Evolutionary conservation across 2,329 filamentous ascomycete genomes (phyloP).

Genomic region (Trichoderma asperellum): DNA sequence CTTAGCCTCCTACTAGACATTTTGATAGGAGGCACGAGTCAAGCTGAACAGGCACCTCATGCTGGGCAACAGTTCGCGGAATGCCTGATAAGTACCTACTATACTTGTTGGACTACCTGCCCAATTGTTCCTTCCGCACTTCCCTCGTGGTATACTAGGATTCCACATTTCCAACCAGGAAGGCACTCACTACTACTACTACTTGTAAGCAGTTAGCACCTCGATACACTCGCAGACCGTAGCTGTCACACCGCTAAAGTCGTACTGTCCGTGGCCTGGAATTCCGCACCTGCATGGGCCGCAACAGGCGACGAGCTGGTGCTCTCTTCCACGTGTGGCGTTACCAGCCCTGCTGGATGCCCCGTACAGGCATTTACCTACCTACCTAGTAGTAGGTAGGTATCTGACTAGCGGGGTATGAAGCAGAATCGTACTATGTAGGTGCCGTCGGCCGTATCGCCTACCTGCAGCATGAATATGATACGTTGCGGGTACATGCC

Average conservation of each 20-base stretch:
- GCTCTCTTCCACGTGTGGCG: slow-evolving; percentile 13
- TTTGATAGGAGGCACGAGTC: not conserved
- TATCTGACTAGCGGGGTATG: not conserved
- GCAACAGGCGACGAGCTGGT: slow-evolving; percentile 9
- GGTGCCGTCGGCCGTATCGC: not conserved
- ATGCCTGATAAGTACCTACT: not conserved
- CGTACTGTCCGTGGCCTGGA: not conserved
- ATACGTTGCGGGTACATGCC: not conserved
- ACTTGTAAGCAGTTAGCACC: not conserved
- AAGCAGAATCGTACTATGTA: not conserved
- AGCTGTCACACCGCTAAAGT: not conserved
- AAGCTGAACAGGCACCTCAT: not conserved
- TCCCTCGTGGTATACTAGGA: not conserved
- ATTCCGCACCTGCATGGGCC: not conserved
- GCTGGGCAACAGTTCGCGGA: not conserved
- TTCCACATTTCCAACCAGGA: not conserved
- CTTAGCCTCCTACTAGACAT: slow-evolving; percentile 2
- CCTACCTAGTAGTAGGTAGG: no score
- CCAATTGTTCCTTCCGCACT: not conserved
- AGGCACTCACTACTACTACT: not conserved
- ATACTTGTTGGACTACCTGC: not conserved
- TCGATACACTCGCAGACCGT: not conserved
- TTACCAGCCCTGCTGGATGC: slow-evolving; percentile 3
- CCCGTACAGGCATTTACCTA: not conserved
- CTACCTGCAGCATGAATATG: not conserved